These are phyloP conservation scores for Aspergillus arachidicola DNA, from an alignment of 2,329 filamentous ascomycete species.

Conservation along the genomic window DNA sequence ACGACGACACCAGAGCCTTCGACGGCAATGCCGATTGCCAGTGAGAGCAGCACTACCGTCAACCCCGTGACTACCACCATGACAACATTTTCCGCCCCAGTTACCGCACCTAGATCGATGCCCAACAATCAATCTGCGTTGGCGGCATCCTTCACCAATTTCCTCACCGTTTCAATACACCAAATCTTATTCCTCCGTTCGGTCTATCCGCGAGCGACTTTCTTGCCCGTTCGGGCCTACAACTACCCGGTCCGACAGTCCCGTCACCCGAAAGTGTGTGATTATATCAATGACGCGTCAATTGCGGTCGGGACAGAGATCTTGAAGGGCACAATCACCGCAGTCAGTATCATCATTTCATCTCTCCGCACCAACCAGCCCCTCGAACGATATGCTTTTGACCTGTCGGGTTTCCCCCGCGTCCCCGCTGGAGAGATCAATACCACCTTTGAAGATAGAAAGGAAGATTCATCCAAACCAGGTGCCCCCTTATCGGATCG, in stretches of 20 bases:
- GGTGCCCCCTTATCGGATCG: slow-evolving; percentile 29
- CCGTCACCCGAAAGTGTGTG: slow-evolving; percentile 81
- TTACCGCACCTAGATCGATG: slow-evolving; percentile 44
- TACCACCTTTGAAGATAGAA: slow-evolving; percentile 52
- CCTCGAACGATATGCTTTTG: slow-evolving; percentile 63
- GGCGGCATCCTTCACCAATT: slow-evolving; percentile 72
- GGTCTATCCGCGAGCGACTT: slow-evolving; percentile 77
- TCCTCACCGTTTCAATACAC: slow-evolving; percentile 81
- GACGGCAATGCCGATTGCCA: slow-evolving; percentile 44
- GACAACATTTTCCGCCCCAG: slow-evolving; percentile 43
- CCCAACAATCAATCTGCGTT: slow-evolving; percentile 60
- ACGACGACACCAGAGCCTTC: slow-evolving; percentile 33
- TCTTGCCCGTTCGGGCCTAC: slow-evolving; percentile 77
- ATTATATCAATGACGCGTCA: slow-evolving; percentile 82
- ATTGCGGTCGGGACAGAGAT: slow-evolving; percentile 72
- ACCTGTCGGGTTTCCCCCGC: slow-evolving; percentile 59
- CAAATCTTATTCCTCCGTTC: slow-evolving; percentile 80
- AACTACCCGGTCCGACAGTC: slow-evolving; percentile 83
- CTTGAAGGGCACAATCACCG: slow-evolving; percentile 58
- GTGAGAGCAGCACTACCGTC: slow-evolving; percentile 44
- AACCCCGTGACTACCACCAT: slow-evolving; percentile 37
- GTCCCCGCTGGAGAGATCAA: slow-evolving; percentile 52
- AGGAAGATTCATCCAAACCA: slow-evolving; percentile 37
- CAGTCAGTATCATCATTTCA: slow-evolving; percentile 61
- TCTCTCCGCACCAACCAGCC: slow-evolving; percentile 53